Evolutionary conservation across 495 filamentous ascomycete genomes (phyloP), one percentile per base, ranked within the genome.

Genomic region (Xylona heveae): DNA sequence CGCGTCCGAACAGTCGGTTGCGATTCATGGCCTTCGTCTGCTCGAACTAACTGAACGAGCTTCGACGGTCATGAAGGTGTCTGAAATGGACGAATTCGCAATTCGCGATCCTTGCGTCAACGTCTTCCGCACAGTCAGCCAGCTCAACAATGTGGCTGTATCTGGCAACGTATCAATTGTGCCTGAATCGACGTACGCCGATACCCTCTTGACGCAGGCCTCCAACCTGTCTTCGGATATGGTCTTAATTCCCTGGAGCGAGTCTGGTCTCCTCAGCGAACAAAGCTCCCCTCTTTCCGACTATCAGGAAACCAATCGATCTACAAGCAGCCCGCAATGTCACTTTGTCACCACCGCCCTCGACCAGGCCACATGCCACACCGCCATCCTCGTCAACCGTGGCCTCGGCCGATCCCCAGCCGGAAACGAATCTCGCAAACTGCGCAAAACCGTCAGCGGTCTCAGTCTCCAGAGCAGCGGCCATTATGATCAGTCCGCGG

Each of bases 61-160:
- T 20, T 94, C 88, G 5, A 78, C 83, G 13, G 83, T 93, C 33
- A 97, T 97, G 88, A 76, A 82, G 42, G 79, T 91, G 4, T 72
- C 80, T 0, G 80, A 88, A 37, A 58, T 70, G 24, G 80, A 84
- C 6, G 79, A 83, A 13, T 71, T 75, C 39, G 66, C 69, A 7
- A 54, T 70, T 4, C 66, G 66, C 52, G 88, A 97, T 42, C 82
- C 88, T 4, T 79, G 94, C 0, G 68, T 94, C 18, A 93, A 92
- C 46, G 78, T 79, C 6, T 93, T 94, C 60, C 66, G 75, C 14
- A 79, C 82, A 0, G 82, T 97, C 45, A 78, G 80, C 16, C 73
- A 75, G 40, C 66, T 92, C 31, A 70, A 90, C 42, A 75, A 88
- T 39, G 62, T 95, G 2, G 71, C 82, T 0, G 72, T 88, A 22